Base-by-base conservation (phyloP, 2,329 filamentous ascomycete species). In the Alternaria burnsii region DNA sequence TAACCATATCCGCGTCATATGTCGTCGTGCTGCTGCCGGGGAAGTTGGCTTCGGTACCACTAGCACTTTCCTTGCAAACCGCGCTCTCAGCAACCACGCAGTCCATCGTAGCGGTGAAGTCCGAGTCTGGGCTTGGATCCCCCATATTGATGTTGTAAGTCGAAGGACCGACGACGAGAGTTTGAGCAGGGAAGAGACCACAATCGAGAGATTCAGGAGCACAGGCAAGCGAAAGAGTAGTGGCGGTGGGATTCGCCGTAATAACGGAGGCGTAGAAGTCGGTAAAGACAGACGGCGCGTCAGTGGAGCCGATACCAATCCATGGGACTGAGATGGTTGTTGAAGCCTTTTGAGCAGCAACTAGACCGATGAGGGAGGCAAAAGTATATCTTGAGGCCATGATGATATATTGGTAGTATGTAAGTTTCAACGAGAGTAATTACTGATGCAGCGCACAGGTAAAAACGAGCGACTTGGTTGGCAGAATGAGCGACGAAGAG, bases 11-110 rank as follows among this genome's bases (percentile, higher is more conserved):
- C 18, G 52, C 56, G 3, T 61, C 63, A 47, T 65, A 71, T 11
- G 63, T 71, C 40, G 26, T 47, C 1, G 70, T 73, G 26, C 59
- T 67, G 11, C 52, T 59, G 5, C 73, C 71, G 2, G 72, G 71
- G 41, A 63, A 65, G 43, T 74, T 74, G 1, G 72, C 72, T 30
- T 69, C 66, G 9, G 48, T 53, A n/a, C 71, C 73, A 24, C 66
- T 63, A 9, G 62, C 65, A 12, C 52, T 68, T 42, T 71, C 63
- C 44, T 57, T 65, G 66, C 73, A 76, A 16, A 71, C 57, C 3
- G 65, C 67, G 20, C 34, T 60, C 8, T 61, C 38, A 3, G 54
- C 57, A 8, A 72, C 20, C 2, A 52, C 52, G 48, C 72, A 74
- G 46, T 69, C 66, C 46, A 59, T 58, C 12, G 63, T 72, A 16